phyloP scores from a whole-genome alignment of 2,329 filamentous ascomycete species.

The Calycina herbarum region DNA sequence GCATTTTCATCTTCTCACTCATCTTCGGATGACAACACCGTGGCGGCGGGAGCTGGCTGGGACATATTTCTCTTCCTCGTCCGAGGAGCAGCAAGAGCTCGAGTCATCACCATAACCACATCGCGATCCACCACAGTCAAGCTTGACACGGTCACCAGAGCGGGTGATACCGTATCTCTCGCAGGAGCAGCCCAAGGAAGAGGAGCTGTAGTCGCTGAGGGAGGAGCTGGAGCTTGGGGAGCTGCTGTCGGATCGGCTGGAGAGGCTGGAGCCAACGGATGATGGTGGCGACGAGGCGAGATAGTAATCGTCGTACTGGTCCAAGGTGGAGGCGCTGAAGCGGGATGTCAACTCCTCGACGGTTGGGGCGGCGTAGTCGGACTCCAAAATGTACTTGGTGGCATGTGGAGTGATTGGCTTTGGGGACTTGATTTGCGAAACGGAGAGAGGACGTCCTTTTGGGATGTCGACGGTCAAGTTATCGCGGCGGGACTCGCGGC shows the following conservation, averaged over 20 bases:
- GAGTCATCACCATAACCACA: conserved; percentile 79
- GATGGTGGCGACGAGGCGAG: conserved; percentile 62
- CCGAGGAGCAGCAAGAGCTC: conserved; percentile 67
- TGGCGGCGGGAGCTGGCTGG: conserved; percentile 59
- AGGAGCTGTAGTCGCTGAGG: conserved; percentile 77
- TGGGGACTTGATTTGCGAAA: conserved; percentile 86
- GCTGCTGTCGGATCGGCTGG: conserved; percentile 72
- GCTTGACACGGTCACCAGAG: conserved; percentile 87
- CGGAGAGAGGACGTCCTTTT: conserved; percentile 84
- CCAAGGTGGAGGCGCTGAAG: conserved; percentile 64
- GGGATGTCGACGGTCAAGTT: conserved; percentile 64
- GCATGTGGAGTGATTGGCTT: conserved; percentile 87
- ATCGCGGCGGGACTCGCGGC: conserved; percentile 43
- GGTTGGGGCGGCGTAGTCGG: conserved; percentile 71
- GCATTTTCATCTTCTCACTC: conserved; percentile 15
- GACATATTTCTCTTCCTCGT: conserved; percentile 58
- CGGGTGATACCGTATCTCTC: conserved; percentile 96
- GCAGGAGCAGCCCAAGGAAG: conserved; percentile 81
- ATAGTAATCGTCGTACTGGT: conserved; percentile 53
- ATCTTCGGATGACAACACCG: conserved; percentile 57
- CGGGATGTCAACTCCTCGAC: conserved; percentile 78
- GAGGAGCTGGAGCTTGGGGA: conserved; percentile 66
- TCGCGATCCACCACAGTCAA: conserved; percentile 88
- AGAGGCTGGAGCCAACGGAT: conserved; percentile 69
- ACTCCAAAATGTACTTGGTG: conserved; percentile 81